Evolutionary conservation across 495 filamentous ascomycete genomes (phyloP).

Genomic region (Penicillium riverlandense): DNA sequence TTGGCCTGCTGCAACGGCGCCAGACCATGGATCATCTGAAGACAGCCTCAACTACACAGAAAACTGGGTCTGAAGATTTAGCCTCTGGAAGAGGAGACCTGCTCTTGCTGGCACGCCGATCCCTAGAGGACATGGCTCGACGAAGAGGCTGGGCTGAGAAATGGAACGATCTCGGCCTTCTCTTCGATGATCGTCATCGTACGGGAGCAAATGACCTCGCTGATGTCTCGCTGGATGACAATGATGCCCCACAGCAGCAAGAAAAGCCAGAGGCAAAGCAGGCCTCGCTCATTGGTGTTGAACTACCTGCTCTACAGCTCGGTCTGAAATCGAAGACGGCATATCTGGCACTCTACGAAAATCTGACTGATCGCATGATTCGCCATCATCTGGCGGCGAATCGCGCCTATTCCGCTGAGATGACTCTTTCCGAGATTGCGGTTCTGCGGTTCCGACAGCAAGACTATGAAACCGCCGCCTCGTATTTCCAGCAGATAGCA

Average conservation of each 20-base stretch:
- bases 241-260: constrained; percentile 9
- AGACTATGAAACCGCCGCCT: constrained; percentile 68
- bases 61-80: constrained; percentile 72
- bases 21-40: constrained; percentile 26
- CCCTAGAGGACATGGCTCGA: constrained; percentile 67
- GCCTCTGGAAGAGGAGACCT: constrained; percentile 76
- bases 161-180: constrained; percentile 56
- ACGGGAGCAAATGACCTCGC: constrained; percentile 45
- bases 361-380: constrained; percentile 61
- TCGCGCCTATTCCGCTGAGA: constrained; percentile 65
- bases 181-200: constrained; percentile 44
- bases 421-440: constrained; percentile 78
- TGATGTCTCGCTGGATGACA: constrained; percentile 34
- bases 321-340: constrained; percentile 25
- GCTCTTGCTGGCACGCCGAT: constrained; percentile 67
- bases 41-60: constrained; percentile 24
- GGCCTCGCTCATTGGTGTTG: constrained; percentile 31
- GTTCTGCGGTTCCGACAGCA: constrained; percentile 64
- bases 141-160: constrained; percentile 70
- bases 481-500: constrained; percentile 72
- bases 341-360: constrained; percentile 59
- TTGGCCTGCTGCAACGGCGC: constrained; percentile 13
- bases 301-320: constrained; percentile 19
- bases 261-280: constrained; percentile 26
- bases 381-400: constrained; percentile 70